Percentiles rank a stretch among this genome's conserved stretches.
phyloP scores from a whole-genome alignment of 1,284 basidiomycete genomes.

The Apiotrichum domesticum region DNA sequence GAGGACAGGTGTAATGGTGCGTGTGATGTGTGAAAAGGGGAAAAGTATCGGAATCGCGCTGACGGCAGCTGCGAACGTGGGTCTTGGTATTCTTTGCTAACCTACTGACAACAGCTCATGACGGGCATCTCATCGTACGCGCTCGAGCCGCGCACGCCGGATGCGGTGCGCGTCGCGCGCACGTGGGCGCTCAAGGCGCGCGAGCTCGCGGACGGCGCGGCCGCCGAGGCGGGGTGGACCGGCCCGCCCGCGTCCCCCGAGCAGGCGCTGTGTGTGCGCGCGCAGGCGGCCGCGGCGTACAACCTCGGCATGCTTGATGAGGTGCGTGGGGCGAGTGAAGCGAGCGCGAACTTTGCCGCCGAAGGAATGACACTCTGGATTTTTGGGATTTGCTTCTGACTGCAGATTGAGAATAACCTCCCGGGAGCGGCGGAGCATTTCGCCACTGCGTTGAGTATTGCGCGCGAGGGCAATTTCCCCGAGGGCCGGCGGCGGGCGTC shows the following conservation, averaged over 20 bases:
- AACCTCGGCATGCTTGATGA: constrained; percentile 46
- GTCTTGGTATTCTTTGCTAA: too few relatives aligned
- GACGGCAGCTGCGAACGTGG: neutral
- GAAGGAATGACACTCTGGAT: too few relatives aligned
- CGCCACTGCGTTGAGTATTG: constrained; percentile 21
- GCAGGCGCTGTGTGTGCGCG: constrained; percentile 30
- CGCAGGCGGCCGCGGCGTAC: constrained; percentile 36
- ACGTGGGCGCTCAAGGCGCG: constrained; percentile 43
- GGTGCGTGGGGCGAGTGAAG: constrained; percentile 22
- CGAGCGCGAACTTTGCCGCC: too few relatives aligned
- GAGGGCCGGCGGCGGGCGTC: constrained; percentile 39
- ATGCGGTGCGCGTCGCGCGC: constrained; percentile 34
- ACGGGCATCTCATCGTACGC: constrained; percentile 43
- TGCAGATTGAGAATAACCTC: constrained; percentile 35
- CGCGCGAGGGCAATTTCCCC: constrained; percentile 33
- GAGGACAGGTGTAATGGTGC: constrained; percentile 42
- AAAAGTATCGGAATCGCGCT: neutral
- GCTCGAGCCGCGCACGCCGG: constrained; percentile 30
- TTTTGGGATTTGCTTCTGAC: neutral
- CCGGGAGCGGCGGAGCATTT: constrained; percentile 30
- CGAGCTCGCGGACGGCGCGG: constrained; percentile 33
- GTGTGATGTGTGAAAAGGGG: neutral
- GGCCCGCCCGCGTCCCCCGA: constrained; percentile 16
- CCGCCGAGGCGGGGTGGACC: constrained; percentile 19
- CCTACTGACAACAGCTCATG: constrained; percentile 33